phyloP scores from a whole-genome alignment of 305 asterid species.

The Fraxinus platypoda region DNA sequence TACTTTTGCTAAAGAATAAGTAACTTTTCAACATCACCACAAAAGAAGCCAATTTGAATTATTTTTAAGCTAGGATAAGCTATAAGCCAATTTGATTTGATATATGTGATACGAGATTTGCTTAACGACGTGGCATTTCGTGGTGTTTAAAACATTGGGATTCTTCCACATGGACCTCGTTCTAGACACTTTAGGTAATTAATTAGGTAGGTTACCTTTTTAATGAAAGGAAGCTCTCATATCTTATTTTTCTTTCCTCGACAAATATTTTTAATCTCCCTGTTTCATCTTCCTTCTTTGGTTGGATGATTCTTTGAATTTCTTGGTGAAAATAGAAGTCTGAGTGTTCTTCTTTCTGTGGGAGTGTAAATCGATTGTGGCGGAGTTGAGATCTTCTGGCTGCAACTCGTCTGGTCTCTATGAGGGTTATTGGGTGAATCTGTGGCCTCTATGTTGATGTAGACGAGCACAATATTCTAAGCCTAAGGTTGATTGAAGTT shows the following conservation, averaged over 20 bases:
- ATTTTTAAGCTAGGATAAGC: background rate
- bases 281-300: too few species aligned
- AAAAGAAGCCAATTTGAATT: background rate
- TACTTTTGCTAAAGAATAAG: too few species aligned
- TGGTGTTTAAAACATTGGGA: background rate
- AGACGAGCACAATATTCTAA: too few species aligned
- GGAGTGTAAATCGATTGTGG: too few species aligned
- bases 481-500: too few species aligned
- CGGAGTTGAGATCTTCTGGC: too few species aligned
- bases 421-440: too few species aligned
- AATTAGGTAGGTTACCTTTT: constrained; percentile 13
- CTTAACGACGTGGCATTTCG: background rate
- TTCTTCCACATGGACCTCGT: background rate
- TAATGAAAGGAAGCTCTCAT: background rate
- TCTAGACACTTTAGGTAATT: background rate
- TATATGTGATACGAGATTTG: background rate
- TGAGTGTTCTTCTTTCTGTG: too few species aligned
- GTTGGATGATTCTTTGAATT: too few species aligned
- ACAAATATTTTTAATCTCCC: background rate
- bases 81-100: background rate
- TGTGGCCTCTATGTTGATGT: too few species aligned
- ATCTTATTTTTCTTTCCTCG: background rate
- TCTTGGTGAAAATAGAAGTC: too few species aligned
- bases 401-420: too few species aligned
- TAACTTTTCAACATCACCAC: background rate